Evolutionary conservation across 2,329 filamentous ascomycete genomes (phyloP), one percentile per base, ranked within the genome.

Genomic region (Apiospora rasikravindrae): DNA sequence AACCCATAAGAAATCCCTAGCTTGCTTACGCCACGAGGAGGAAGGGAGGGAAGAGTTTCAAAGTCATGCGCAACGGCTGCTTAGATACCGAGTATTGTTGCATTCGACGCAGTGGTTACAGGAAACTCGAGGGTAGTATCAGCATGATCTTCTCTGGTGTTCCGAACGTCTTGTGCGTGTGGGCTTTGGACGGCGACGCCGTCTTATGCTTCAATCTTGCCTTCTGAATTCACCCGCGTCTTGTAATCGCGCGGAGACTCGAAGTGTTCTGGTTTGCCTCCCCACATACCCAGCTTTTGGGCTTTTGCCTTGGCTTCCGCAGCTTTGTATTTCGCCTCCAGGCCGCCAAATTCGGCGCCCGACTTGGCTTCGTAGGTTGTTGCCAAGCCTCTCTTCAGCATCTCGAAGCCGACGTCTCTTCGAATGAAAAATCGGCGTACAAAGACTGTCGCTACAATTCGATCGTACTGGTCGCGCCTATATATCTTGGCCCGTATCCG

Each of bases 191-290:
- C 29, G 57, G 57, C 33, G 22, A 13, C 33, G 33, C 57, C 57
- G 33, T n/a, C 57, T 70, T 33, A 70, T 57, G 73, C 33, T 77
- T 75, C 53, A 71, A 42, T 71, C 33, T 74, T 71, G 71, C 78
- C 82, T 71, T 71, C 79, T 70, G 71, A 24, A 11, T 76, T 79
- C 79, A 84, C 85, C 70, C 87, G 82, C 10, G 81, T 91, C 86
- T 99, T 99, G 83, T 94, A 99, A 73, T 94, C 92, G 76, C 95
- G 89, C 11, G 96, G 96, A 80, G 91, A 97, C 85, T 98, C 95
- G 79, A 91, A 92, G 73, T 86, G 83, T 75, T 86, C 86, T 78
- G 84, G 84, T 73, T 89, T 89, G 44, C 88, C 87, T 67, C 88
- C 86, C 96, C 96, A 98, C 84, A 98, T 89, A 0, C 94, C 94